phyloP scores from a whole-genome alignment of 441 rosid genomes.

The Adansonia madagascariensis region DNA sequence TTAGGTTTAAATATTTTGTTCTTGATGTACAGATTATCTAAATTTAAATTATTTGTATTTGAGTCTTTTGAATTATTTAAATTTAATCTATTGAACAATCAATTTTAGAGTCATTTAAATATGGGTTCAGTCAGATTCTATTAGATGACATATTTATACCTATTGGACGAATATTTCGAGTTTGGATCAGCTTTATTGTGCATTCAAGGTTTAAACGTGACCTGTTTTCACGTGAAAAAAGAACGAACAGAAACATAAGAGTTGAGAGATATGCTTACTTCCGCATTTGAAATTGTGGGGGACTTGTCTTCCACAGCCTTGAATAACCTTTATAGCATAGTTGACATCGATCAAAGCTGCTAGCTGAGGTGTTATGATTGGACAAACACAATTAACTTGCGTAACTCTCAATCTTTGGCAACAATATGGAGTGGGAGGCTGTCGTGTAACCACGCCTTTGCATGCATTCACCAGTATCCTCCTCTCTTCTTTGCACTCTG shows the following conservation, averaged over 20 bases:
- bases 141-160: too few relatives aligned
- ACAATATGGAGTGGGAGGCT: conserved; percentile 11
- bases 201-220: too few relatives aligned
- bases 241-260: background rate
- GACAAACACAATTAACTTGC: conserved; percentile 13
- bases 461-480: conserved; percentile 7
- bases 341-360: conserved; percentile 24
- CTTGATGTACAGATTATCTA: too few relatives aligned
- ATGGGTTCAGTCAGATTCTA: too few relatives aligned
- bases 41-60: too few relatives aligned
- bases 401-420: conserved; percentile 20
- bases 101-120: too few relatives aligned
- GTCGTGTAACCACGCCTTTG: conserved; percentile 1
- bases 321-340: conserved; percentile 16
- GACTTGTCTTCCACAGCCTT: conserved; percentile 25
- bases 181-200: too few relatives aligned
- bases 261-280: conserved; percentile 6
- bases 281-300: conserved; percentile 27
- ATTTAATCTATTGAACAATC: too few relatives aligned
- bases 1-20: too few relatives aligned
- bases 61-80: too few relatives aligned
- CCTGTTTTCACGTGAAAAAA: too few relatives aligned
- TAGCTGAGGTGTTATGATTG: conserved; percentile 13
- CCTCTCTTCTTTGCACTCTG: conserved; percentile 18
- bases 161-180: too few relatives aligned